phyloP scores from a whole-genome alignment of 2,329 filamentous ascomycete genomes.

The Aspergillus fischeri region DNA sequence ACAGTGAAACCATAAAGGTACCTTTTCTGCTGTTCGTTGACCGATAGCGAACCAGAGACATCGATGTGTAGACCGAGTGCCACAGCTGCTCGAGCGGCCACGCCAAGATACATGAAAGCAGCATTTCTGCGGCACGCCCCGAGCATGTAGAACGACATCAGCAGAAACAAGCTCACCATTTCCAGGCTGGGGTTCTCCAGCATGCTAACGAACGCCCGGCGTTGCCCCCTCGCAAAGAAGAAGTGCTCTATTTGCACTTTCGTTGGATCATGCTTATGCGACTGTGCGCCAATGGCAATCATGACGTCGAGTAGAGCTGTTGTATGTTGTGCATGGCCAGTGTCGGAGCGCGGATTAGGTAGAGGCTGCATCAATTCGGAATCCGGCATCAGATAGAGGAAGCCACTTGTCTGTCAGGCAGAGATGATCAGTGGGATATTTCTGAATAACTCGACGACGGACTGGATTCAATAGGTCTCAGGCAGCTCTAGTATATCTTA shows the following conservation, averaged over 20 bases:
- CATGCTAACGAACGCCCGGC: constrained; percentile 48
- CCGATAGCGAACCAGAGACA: constrained; percentile 8
- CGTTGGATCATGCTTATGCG: constrained; percentile 27
- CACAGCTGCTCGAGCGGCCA: constrained; percentile 55
- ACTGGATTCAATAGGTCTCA: background rate
- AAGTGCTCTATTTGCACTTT: constrained; percentile 30
- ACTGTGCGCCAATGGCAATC: constrained; percentile 53
- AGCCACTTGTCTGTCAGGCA: constrained; percentile 37
- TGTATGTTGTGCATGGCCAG: constrained; percentile 19
- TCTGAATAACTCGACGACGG: background rate
- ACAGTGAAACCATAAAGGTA: constrained; percentile 8
- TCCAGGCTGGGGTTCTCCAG: constrained; percentile 53
- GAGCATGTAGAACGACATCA: constrained; percentile 59
- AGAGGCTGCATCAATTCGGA: constrained; percentile 29
- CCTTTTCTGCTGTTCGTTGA: constrained; percentile 18
- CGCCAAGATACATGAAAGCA: constrained; percentile 61
- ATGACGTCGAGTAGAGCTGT: constrained; percentile 41
- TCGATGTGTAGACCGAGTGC: constrained; percentile 52
- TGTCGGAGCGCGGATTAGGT: constrained; percentile 3
- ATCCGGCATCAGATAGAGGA: constrained; percentile 29
- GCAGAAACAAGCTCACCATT: constrained; percentile 49
- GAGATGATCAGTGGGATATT: background rate
- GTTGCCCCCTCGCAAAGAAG: constrained; percentile 49
- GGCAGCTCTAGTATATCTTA: constrained; percentile 4
- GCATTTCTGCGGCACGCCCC: constrained; percentile 57